phyloP scores from a whole-genome alignment of 2,329 filamentous ascomycete species.

The Diaporthe velutina region DNA sequence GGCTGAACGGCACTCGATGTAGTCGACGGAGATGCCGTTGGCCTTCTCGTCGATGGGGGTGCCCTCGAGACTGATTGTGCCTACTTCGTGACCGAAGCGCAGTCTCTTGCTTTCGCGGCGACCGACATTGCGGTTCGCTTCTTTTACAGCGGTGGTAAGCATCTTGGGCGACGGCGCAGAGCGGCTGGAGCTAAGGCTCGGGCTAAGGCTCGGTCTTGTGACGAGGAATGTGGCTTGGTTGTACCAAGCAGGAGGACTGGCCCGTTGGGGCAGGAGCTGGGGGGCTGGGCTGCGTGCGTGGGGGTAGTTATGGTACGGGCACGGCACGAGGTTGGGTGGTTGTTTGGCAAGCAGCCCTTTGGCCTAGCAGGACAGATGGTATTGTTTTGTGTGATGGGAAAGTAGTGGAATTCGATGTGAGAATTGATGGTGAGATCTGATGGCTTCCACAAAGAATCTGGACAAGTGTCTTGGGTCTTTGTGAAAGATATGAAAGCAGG shows the following conservation, averaged over 20 bases:
- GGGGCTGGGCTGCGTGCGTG: conserved; percentile 38
- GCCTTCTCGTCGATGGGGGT: conserved; percentile 36
- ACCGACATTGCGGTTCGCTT: conserved; percentile 25
- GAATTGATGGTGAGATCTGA: background rate
- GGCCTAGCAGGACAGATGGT: conserved; percentile 24
- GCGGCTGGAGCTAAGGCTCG: conserved; percentile 6
- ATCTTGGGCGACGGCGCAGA: conserved; percentile 33
- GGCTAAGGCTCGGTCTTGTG: conserved; percentile 19
- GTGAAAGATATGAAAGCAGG: conserved; percentile 9
- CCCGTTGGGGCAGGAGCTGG: conserved; percentile 27
- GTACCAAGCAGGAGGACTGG: conserved; percentile 22
- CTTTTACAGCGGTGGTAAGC: conserved; percentile 38
- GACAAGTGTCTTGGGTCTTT: conserved; percentile 16
- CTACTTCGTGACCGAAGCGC: conserved; percentile 35
- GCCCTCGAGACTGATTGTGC: conserved; percentile 38
- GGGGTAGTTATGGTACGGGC: background rate
- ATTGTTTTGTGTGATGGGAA: background rate
- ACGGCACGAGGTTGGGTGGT: conserved; percentile 3
- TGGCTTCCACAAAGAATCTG: conserved; percentile 11
- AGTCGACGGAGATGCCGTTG: conserved; percentile 34
- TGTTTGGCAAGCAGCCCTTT: conserved; percentile 36
- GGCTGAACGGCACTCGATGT: conserved; percentile 35
- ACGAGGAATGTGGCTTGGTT: conserved; percentile 13
- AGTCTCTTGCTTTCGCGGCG: conserved; percentile 34
- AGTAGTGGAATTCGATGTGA: background rate